Evolutionary conservation across 1,139 yeast genomes (phyloP).

Genomic region (Zygosaccharomyces sapae): DNA sequence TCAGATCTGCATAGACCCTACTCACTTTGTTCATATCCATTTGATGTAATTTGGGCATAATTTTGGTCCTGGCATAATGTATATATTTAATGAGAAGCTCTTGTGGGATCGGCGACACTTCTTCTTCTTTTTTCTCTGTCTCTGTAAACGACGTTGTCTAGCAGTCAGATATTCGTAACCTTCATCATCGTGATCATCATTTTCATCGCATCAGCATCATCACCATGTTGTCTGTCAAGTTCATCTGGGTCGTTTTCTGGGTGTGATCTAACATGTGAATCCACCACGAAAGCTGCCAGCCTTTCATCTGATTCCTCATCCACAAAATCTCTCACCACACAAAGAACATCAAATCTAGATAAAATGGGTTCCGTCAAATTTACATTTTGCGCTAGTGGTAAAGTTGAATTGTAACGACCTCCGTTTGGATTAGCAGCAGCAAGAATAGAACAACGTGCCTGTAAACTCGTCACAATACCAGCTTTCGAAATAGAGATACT

Average conservation of each 20-base stretch:
- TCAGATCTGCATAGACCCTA: slow-evolving; percentile 84
- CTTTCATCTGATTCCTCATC: slow-evolving; percentile 88
- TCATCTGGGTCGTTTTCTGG: slow-evolving; percentile 49
- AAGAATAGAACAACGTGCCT: slow-evolving; percentile 92
- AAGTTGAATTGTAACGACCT: slow-evolving; percentile 86
- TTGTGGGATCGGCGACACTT: slow-evolving; percentile 81
- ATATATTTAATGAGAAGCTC: slow-evolving; percentile 81
- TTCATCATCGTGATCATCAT: slow-evolving; percentile 30
- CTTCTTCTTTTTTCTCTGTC: slow-evolving; percentile 58
- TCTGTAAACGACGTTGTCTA: slow-evolving; percentile 44
- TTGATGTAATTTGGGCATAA: slow-evolving; percentile 80
- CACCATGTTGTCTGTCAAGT: slow-evolving; percentile 38
- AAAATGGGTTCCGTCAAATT: slow-evolving; percentile 93
- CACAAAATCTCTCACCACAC: slow-evolving; percentile 91
- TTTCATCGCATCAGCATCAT: slow-evolving; percentile 37
- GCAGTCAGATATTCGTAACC: slow-evolving; percentile 36
- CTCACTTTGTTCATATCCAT: slow-evolving; percentile 94
- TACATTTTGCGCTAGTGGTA: slow-evolving; percentile 88
- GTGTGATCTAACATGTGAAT: slow-evolving; percentile 87
- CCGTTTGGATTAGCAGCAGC: slow-evolving; percentile 99
- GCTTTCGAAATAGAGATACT: slow-evolving; percentile 95
- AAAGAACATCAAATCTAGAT: slow-evolving; percentile 91
- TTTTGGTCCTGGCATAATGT: slow-evolving; percentile 76
- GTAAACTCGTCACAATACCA: slow-evolving; percentile 93
- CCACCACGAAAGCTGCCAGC: slow-evolving; percentile 82